phyloP scores from a whole-genome alignment of 805 yeast species.

The Yarrowia sp. region DNA sequence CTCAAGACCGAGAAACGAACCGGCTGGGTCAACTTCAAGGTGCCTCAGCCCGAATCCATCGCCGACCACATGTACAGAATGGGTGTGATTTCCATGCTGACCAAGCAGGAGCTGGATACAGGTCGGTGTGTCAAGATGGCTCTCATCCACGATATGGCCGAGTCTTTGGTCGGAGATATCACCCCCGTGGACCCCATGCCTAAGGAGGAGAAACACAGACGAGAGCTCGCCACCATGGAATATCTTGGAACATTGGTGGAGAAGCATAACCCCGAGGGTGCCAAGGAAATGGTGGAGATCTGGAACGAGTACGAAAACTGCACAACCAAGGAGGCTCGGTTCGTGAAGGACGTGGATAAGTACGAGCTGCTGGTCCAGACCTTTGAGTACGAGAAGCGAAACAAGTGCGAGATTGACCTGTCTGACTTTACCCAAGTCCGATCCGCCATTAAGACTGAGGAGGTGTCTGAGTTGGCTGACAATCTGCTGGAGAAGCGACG shows the following conservation, averaged over 20 bases:
- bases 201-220: slow-evolving; percentile 76
- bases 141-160: slow-evolving; percentile 91
- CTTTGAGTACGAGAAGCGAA: slow-evolving; percentile 65
- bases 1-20: slow-evolving; percentile 82
- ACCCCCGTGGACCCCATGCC: slow-evolving; percentile 74
- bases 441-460: slow-evolving; percentile 61
- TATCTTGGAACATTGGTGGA: slow-evolving; percentile 58
- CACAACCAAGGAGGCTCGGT: slow-evolving; percentile 74
- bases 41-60: slow-evolving; percentile 58
- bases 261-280: slow-evolving; percentile 63
- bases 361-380: slow-evolving; percentile 63
- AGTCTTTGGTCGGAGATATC: slow-evolving; percentile 89
- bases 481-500: slow-evolving; percentile 42
- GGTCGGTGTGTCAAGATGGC: slow-evolving; percentile 79
- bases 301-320: slow-evolving; percentile 92
- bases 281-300: slow-evolving; percentile 60
- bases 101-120: slow-evolving; percentile 39
- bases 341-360: slow-evolving; percentile 93
- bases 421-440: slow-evolving; percentile 67
- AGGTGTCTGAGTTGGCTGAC: slow-evolving; percentile 66
- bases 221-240: slow-evolving; percentile 71
- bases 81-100: slow-evolving; percentile 75
- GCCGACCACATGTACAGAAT: slow-evolving; percentile 97
- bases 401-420: slow-evolving; percentile 55
- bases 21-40: slow-evolving; percentile 82